Conservation (phyloP, 352 stramenopile genomes). For the Globisporangium recalcitrans region DNA sequence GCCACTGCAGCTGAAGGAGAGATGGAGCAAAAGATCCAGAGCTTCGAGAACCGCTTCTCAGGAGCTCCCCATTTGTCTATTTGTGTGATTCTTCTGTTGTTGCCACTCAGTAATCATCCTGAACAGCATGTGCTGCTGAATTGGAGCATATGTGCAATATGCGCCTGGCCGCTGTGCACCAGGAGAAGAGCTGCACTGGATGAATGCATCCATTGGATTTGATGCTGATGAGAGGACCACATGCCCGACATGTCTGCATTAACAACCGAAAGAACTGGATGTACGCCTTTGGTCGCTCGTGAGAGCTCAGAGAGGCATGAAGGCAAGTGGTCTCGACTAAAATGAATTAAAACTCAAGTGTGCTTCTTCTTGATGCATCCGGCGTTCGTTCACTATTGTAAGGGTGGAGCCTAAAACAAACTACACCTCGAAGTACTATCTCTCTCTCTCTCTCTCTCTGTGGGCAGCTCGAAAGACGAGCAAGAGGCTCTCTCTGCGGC, state of each 20-base stretch:
- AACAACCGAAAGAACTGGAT: not conserved
- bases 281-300: not conserved
- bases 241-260: not conserved
- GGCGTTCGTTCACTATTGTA: not conserved
- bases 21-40: not conserved
- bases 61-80: not conserved
- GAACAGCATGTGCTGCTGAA: no score
- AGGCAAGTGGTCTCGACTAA: not conserved
- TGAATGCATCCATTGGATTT: not conserved
- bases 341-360: not conserved
- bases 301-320: not conserved
- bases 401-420: not conserved
- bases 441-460: not conserved
- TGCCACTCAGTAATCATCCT: not conserved
- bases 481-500: not conserved
- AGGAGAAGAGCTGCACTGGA: not conserved
- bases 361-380: not conserved
- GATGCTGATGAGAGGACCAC: not conserved
- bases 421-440: no score
- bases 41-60: not conserved
- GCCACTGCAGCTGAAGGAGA: no score
- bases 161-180: not conserved
- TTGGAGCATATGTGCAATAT: not conserved
- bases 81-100: not conserved
- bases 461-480: not conserved